A percentile compares a stretch with the other conserved stretches of the same genome.
phyloP scores from a whole-genome alignment of 257 asterid species.

The Rhazya stricta region DNA sequence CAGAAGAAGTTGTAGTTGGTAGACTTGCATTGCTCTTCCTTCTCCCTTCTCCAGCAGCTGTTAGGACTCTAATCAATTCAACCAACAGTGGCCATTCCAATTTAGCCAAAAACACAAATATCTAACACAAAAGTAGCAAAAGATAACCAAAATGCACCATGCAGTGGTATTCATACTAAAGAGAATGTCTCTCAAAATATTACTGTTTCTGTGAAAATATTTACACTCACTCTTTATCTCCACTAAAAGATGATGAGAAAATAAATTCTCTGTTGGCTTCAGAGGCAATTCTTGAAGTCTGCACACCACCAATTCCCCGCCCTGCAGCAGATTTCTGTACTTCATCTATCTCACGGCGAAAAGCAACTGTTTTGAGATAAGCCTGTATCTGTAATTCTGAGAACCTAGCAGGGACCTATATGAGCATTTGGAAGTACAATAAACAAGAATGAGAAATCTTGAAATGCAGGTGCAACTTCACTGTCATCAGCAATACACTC shows the following conservation, averaged over 20 bases:
- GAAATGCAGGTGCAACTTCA: conserved; percentile 2
- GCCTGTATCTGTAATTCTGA: conserved; percentile 95
- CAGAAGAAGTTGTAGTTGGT: conserved; percentile 27
- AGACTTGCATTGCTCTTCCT: conserved; percentile 34
- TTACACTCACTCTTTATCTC: conserved; percentile 70
- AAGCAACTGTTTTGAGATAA: conserved; percentile 95
- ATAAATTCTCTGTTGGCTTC: conserved; percentile 94
- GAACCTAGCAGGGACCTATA: conserved; percentile 81
- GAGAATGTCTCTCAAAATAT: neutral
- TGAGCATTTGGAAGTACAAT: conserved; percentile 8
- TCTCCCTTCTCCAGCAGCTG: conserved; percentile 63
- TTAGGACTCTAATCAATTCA: conserved; percentile 53
- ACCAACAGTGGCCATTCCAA: neutral
- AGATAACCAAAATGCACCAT: conserved; percentile 15
- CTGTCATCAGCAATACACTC: neutral
- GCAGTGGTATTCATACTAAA: neutral
- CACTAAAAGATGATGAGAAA: conserved; percentile 80
- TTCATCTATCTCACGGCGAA: conserved; percentile 91
- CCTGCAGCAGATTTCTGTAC: conserved; percentile 95
- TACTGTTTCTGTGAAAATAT: neutral
- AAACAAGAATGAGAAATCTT: conserved; percentile 8
- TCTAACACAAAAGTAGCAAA: conserved; percentile 18
- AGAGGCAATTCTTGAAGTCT: conserved; percentile 91
- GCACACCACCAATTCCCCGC: conserved; percentile 80
- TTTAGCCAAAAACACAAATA: conserved; percentile 12